Percentiles rank a stretch among this genome's conserved stretches.
phyloP scores from a whole-genome alignment of 352 stramenopile species.

The Phytopythium mirpurense region DNA sequence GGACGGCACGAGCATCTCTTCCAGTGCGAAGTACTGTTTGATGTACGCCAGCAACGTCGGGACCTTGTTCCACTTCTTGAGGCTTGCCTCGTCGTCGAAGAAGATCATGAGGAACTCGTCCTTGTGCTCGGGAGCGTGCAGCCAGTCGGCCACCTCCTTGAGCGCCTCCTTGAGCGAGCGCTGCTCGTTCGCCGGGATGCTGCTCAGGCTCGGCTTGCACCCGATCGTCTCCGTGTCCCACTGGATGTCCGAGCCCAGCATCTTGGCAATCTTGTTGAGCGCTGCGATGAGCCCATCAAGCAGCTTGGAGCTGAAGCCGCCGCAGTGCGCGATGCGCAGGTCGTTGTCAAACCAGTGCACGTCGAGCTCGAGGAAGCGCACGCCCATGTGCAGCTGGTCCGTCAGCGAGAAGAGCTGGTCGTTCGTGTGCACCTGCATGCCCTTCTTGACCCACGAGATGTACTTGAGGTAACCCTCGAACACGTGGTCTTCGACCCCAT shows the following conservation, averaged over 20 bases:
- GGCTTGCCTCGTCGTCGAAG: slow-evolving; percentile 73
- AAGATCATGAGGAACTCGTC: slow-evolving; percentile 80
- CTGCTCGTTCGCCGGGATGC: slow-evolving; percentile 55
- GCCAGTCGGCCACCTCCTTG: slow-evolving; percentile 45
- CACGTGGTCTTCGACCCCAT: slow-evolving; percentile 61
- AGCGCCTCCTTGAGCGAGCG: slow-evolving; percentile 39
- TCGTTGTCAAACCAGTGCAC: slow-evolving; percentile 68
- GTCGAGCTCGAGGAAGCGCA: slow-evolving; percentile 64
- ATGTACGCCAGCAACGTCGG: slow-evolving; percentile 56
- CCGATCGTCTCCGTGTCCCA: slow-evolving; percentile 70
- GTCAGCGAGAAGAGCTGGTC: slow-evolving; percentile 65
- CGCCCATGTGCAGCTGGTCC: slow-evolving; percentile 59
- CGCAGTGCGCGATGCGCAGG: slow-evolving; percentile 62
- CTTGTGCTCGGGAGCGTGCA: slow-evolving; percentile 46
- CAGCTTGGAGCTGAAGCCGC: slow-evolving; percentile 50
- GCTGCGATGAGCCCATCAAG: slow-evolving; percentile 55
- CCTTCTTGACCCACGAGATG: slow-evolving; percentile 48
- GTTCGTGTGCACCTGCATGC: slow-evolving; percentile 55
- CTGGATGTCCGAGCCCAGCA: slow-evolving; percentile 48
- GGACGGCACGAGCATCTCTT: slow-evolving; percentile 60
- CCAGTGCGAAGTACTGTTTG: slow-evolving; percentile 45
- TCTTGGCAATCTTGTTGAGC: slow-evolving; percentile 58
- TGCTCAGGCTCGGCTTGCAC: slow-evolving; percentile 65
- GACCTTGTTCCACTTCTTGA: slow-evolving; percentile 82
- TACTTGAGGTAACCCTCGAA: slow-evolving; percentile 57